Evolutionary conservation across 805 yeast species (phyloP), one percentile per base, ranked within the genome.

Genomic region (Candida broadrunensis): DNA sequence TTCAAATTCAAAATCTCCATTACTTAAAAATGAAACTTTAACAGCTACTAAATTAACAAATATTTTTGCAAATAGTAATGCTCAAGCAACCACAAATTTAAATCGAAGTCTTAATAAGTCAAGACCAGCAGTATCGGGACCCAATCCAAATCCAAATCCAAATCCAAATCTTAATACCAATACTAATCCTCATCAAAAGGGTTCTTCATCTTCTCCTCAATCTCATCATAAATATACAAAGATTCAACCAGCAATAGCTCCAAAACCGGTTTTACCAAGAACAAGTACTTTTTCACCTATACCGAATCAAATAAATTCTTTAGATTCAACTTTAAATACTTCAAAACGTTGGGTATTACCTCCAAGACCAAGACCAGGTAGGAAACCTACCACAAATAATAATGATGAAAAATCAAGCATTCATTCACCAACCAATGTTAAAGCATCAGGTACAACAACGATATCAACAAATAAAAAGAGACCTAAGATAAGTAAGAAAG

Each of bases 281-380:
- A 55, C 65, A 2, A 30, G 27, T 47, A 46, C 47, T 33, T 47
- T 49, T 44, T 48, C 32, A 34, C 59, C 37, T 27, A 52, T 58
- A 14, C 53, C 60, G 6, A 54, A 51, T 37, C 43, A 51, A n/a
- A 50, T 51, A 20, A 30, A 51, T 25, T 46, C 50, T 21, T 27
- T 45, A 9, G 31, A 23, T 21, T 35, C 43, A 35, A 40, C 40
- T 23, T 37, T 27, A 33, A 68, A 69, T 45, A 65, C 71, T 6
- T 60, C 63, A 40, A 63, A 63, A 33, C 53, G 60, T 42, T 70
- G 74, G 72, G 65, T 65, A 13, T 48, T 66, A 29, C 72, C 72
- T 6, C 71, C 72, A 1, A 46, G 71, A 36, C 72, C 72, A 3
- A 51, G 72, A 15, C 71, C 72, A 3, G 74, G 74, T 11, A 48